These are phyloP conservation scores for Trypanosoma cruzi DNA, from an alignment of 208 protist genomes.

Conservation along the genomic window DNA sequence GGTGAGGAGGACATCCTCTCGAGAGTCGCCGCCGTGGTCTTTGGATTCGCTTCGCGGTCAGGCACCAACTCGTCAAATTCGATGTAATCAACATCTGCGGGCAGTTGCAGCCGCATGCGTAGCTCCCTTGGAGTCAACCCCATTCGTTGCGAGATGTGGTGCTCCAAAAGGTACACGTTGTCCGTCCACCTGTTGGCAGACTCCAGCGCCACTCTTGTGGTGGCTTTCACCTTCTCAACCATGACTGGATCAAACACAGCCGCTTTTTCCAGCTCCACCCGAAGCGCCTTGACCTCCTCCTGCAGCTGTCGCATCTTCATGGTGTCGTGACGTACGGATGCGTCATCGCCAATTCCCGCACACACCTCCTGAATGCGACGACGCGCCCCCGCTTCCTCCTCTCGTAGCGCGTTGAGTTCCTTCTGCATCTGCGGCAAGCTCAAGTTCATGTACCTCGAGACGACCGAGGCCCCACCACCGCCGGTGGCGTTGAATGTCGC, in stretches of 20 bases:
- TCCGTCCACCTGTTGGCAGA: slow-evolving; percentile 87
- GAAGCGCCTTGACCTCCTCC: slow-evolving; percentile 12
- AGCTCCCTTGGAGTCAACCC: slow-evolving; percentile 40
- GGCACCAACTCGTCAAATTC: slow-evolving; percentile 25
- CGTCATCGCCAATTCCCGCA: slow-evolving; percentile 25
- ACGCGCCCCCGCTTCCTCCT: slow-evolving; percentile 11
- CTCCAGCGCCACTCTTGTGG: slow-evolving; percentile 38
- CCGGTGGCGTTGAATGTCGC: slow-evolving; percentile 1
- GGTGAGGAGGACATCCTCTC: not conserved
- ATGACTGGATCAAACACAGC: slow-evolving; percentile 37
- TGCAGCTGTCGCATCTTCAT: slow-evolving; percentile 18
- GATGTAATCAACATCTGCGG: slow-evolving; percentile 54
- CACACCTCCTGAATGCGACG: slow-evolving; percentile 17
- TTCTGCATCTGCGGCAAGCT: slow-evolving; percentile 8
- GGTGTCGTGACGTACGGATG: slow-evolving; percentile 13
- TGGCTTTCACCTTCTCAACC: slow-evolving; percentile 27
- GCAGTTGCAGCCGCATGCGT: slow-evolving; percentile 44
- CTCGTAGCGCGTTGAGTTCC: slow-evolving; percentile 8
- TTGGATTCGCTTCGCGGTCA: not conserved
- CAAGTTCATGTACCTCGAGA: slow-evolving; percentile 24
- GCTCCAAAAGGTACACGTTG: slow-evolving; percentile 72
- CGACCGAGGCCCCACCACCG: slow-evolving; percentile 2
- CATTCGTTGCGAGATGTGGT: slow-evolving; percentile 41
- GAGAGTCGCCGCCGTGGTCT: not conserved
- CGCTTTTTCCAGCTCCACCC: slow-evolving; percentile 24